Conservation (phyloP, 2,329 filamentous ascomycete genomes). For the Aspergillus versicolor region DNA sequence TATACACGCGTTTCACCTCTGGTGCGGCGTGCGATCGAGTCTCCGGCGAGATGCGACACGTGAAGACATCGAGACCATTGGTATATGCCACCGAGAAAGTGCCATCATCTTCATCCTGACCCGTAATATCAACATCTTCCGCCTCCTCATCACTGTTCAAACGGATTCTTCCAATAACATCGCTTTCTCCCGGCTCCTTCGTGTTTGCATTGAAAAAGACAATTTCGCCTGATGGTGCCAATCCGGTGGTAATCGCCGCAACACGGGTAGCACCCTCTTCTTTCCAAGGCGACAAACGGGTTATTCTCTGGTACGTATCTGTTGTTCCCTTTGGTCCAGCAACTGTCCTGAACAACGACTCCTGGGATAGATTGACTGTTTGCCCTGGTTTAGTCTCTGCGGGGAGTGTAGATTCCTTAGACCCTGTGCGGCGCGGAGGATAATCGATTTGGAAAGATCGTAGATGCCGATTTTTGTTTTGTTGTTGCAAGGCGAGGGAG, state of each 20-base stretch:
- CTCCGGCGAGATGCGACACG: constrained; percentile 58
- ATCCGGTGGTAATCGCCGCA: constrained; percentile 74
- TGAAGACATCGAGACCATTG: constrained; percentile 71
- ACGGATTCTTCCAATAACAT: constrained; percentile 56
- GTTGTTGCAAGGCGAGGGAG: constrained; percentile 66
- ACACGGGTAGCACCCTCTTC: constrained; percentile 60
- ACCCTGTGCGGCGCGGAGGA: constrained; percentile 45
- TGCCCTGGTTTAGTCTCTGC: constrained; percentile 29
- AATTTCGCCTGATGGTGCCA: constrained; percentile 74
- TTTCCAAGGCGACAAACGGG: constrained; percentile 57
- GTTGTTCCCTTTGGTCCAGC: constrained; percentile 29
- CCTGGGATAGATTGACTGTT: constrained; percentile 51
- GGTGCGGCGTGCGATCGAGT: constrained; percentile 44
- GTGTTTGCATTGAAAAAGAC: constrained; percentile 72
- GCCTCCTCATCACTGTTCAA: constrained; percentile 54
- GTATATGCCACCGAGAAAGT: constrained; percentile 75
- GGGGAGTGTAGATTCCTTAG: constrained; percentile 17
- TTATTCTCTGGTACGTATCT: constrained; percentile 60
- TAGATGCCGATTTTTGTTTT: constrained; percentile 81
- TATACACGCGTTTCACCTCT: constrained; percentile 37
- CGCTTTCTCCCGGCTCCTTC: constrained; percentile 49
- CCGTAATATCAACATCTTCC: constrained; percentile 46
- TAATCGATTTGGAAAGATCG: constrained; percentile 68
- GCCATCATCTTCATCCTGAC: constrained; percentile 27
- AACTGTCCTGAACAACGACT: constrained; percentile 50